Base-by-base conservation (phyloP, 495 filamentous ascomycete species). In the Aspergillus steynii region DNA sequence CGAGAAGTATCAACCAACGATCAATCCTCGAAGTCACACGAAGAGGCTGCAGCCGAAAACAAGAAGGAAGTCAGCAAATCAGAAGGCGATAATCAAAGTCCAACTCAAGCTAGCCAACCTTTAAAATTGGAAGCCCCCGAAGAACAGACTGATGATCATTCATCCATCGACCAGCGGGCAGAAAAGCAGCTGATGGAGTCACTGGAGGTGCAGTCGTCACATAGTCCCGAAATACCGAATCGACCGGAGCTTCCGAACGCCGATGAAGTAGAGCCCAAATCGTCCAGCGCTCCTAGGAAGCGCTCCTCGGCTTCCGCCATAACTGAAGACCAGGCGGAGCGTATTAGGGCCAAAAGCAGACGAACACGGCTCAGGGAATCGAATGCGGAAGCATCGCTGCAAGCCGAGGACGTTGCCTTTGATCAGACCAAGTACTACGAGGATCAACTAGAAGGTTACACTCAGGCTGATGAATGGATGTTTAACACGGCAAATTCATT, bases 291-390 rank as follows among this genome's bases (percentile, higher is more conserved):
- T 28, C 56, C 67, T 29, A 77, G 80, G 10, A 85, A 85, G 67
- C 65, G 82, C 62, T 84, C 82, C 25, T 82, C 78, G 34, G 77
- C 79, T 50, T 78, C 79, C 8, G 78, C 75, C 32, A 80, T 80
- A 14, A 72, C 80, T 47, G 77, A 80, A 8, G 85, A 86, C 15
- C 63, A 76, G 27, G 70, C 70, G 37, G 80, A 89, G 61, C 84
- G 81, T 8, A 84, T 87, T 4, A 82, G 90, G 50, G 85, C 88
- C 66, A 86, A 92, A 66, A 96, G 91, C 75, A 93, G 94, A 68
- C 83, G 93, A 52, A 91, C 90, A 29, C 84, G 91, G 61, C 88
- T 90, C 29, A 83, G 92, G 42, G 92, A 93, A 53, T 90, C 87
- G 5, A 85, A 86, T 60, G 72, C 74, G 1, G 91, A 90, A 26